Evolutionary conservation across 2,329 filamentous ascomycete genomes (phyloP).

Genomic region (Pochonia chlamydosporia): DNA sequence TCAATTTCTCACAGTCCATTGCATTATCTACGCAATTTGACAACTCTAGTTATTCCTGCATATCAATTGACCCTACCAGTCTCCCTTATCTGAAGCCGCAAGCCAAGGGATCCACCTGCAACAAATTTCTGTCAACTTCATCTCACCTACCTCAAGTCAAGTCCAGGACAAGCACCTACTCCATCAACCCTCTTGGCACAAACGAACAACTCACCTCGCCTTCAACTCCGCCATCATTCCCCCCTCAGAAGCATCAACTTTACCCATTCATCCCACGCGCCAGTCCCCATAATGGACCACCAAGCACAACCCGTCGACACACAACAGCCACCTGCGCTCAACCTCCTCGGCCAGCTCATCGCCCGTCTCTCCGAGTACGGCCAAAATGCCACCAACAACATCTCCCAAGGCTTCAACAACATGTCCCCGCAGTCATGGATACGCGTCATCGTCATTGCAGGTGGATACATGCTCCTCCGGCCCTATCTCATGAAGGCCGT

Average conservation of each 20-base stretch:
- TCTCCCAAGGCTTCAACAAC: slow-evolving; percentile 40
- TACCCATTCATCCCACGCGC: not conserved
- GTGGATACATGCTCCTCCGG: slow-evolving; percentile 67
- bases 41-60: too few relatives aligned
- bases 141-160: not conserved
- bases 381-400: slow-evolving; percentile 39
- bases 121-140: slow-evolving; percentile 4
- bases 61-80: too few relatives aligned
- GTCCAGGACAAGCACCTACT: too few relatives aligned
- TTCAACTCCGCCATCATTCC: not conserved
- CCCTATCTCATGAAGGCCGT: slow-evolving; percentile 68
- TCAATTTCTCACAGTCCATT: too few relatives aligned
- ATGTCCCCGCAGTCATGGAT: slow-evolving; percentile 54
- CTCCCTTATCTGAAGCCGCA: too few relatives aligned
- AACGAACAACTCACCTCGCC: slow-evolving; percentile 1
- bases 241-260: not conserved
- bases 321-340: slow-evolving; percentile 22
- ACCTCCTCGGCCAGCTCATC: slow-evolving; percentile 25
- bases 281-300: slow-evolving; percentile 14
- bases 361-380: slow-evolving; percentile 29
- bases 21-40: too few relatives aligned
- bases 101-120: slow-evolving; percentile 2
- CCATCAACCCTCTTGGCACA: slow-evolving; percentile 3
- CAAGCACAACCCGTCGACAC: slow-evolving; percentile 19
- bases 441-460: slow-evolving; percentile 64